Evolutionary conservation across 2,329 filamentous ascomycete species (phyloP).

Genomic region (Emericellopsis cladophorae): DNA sequence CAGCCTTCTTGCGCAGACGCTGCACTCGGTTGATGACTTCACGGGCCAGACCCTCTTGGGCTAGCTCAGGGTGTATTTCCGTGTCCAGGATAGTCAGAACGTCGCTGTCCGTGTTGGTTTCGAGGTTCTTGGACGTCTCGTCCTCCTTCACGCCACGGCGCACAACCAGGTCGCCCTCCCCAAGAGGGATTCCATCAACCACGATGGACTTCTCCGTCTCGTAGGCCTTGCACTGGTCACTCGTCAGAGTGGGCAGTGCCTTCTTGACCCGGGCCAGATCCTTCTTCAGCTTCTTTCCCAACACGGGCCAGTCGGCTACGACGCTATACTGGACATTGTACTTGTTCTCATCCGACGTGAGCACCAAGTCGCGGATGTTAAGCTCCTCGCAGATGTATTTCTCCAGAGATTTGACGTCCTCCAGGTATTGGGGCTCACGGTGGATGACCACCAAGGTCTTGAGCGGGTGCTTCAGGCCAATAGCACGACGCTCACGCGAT

Average conservation of each 20-base stretch:
- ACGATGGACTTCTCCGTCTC: conserved; percentile 59
- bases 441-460: conserved; percentile 87
- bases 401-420: conserved; percentile 75
- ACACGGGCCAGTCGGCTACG: conserved; percentile 79
- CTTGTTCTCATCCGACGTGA: conserved; percentile 76
- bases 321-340: conserved; percentile 91
- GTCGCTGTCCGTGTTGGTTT: conserved; percentile 80
- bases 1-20: conserved; percentile 84
- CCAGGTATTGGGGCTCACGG: conserved; percentile 67
- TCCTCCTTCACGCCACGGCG: conserved; percentile 67
- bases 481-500: conserved; percentile 70
- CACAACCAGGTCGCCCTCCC: conserved; percentile 67
- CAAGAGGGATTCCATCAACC: conserved; percentile 77
- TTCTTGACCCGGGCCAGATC: conserved; percentile 87
- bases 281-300: conserved; percentile 97
- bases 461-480: conserved; percentile 82
- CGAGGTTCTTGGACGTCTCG: conserved; percentile 57
- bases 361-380: conserved; percentile 74
- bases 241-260: conserved; percentile 66
- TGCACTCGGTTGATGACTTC: conserved; percentile 93
- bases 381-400: conserved; percentile 86
- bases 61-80: conserved; percentile 70
- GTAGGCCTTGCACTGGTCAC: conserved; percentile 70
- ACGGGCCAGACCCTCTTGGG: conserved; percentile 76
- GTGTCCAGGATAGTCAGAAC: conserved; percentile 85